These are phyloP conservation scores for Pestalotiopsis sp. DNA, from an alignment of 2,329 filamentous ascomycete species.

Conservation along the genomic window DNA sequence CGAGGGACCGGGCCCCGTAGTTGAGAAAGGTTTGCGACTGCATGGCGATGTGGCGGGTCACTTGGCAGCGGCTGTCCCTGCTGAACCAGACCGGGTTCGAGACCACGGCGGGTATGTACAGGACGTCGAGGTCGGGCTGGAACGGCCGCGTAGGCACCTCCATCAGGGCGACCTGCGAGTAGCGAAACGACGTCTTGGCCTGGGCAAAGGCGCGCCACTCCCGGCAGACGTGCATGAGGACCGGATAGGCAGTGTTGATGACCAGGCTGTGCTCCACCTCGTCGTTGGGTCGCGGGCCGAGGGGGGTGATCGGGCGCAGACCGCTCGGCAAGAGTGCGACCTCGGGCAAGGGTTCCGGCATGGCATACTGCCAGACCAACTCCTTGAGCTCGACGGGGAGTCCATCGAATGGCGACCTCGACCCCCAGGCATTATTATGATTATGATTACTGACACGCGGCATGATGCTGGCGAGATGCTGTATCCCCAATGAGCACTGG, in stretches of 20 bases:
- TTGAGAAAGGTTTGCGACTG: conserved; percentile 3
- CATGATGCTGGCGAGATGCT: not conserved
- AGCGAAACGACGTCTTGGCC: conserved; percentile 16
- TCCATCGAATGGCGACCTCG: not conserved
- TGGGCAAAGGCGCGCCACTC: conserved; percentile 20
- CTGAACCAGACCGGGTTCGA: conserved; percentile 3
- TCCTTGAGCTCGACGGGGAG: conserved; percentile 11
- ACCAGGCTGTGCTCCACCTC: conserved; percentile 7
- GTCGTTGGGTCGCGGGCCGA: conserved; percentile 1
- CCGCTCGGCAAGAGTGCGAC: not conserved
- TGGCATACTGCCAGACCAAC: not conserved
- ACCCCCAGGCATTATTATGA: not conserved
- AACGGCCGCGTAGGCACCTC: conserved; percentile 21
- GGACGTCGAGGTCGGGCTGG: conserved; percentile 21
- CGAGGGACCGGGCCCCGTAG: conserved; percentile 4
- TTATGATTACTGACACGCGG: not conserved
- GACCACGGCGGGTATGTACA: conserved; percentile 15
- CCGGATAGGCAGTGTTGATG: conserved; percentile 22
- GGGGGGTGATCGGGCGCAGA: not conserved
- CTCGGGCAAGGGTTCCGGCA: conserved; percentile 9
- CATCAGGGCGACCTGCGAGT: conserved; percentile 20
- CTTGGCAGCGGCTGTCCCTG: not conserved
- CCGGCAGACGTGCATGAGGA: conserved; percentile 22
- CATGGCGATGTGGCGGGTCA: conserved; percentile 3
- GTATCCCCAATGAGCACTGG: conserved; percentile 1